These are phyloP conservation scores for Schizopora paradoxa DNA, from an alignment of 1,284 basidiomycete species.

Conservation along the genomic window DNA sequence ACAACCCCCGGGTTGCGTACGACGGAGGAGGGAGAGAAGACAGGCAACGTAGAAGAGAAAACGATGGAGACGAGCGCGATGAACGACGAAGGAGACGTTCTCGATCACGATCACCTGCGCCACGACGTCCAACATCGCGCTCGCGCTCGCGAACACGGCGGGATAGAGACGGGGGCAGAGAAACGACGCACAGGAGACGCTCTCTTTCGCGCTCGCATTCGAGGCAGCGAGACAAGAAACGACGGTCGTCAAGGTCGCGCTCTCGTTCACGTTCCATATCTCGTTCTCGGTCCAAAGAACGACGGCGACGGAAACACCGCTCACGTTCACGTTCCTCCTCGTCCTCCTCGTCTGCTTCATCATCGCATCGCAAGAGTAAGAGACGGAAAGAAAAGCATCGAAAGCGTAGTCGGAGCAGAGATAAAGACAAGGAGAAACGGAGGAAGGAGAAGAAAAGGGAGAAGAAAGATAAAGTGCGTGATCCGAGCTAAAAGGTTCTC, in stretches of 20 bases:
- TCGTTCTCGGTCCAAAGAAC: too few species aligned
- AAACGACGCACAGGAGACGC: constrained; percentile 27
- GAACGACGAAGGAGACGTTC: constrained; percentile 9
- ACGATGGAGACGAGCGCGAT: neutral
- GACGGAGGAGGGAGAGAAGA: neutral
- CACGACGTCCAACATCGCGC: constrained; percentile 19
- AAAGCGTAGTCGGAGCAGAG: constrained; percentile 36
- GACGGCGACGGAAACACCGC: constrained; percentile 15
- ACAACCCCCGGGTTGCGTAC: too few species aligned
- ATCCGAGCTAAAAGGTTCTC: neutral
- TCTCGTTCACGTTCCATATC: too few species aligned
- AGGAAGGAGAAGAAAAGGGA: constrained; percentile 66
- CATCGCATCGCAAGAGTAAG: constrained; percentile 37
- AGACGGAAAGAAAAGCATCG: constrained; percentile 39
- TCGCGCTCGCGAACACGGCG: constrained; percentile 27
- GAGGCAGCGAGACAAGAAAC: constrained; percentile 1
- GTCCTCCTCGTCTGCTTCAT: constrained; percentile 22
- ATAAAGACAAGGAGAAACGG: constrained; percentile 51
- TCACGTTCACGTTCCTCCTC: constrained; percentile 19
- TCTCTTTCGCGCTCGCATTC: constrained; percentile 38
- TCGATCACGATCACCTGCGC: constrained; percentile 7
- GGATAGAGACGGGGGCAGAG: constrained; percentile 21
- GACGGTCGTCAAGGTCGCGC: constrained; percentile 26
- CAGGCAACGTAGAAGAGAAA: neutral
- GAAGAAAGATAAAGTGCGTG: constrained; percentile 45